Conservation (phyloP, 129 eudicot species). For the carrot (Daucus carota) region DNA sequence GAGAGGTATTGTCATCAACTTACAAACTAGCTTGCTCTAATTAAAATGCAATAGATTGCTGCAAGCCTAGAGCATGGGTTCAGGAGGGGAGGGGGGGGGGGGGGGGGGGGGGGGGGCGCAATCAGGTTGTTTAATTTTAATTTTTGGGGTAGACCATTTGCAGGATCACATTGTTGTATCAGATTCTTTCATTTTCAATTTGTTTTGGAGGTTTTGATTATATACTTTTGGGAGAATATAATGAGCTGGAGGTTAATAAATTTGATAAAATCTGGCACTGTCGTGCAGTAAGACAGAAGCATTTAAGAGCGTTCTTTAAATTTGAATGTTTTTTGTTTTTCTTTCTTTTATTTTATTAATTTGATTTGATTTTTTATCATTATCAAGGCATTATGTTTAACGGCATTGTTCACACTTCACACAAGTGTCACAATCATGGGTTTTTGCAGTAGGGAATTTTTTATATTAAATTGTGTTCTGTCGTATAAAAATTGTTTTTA, state of each 20-base stretch:
- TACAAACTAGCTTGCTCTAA: background rate
- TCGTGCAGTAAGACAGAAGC: background rate
- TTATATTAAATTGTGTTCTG: background rate
- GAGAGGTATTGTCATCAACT: constrained; percentile 50
- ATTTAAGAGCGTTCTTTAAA: background rate
- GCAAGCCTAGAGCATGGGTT: constrained; percentile 4
- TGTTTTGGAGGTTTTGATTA: background rate
- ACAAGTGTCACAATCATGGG: background rate
- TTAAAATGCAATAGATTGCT: background rate
- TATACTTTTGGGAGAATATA: background rate
- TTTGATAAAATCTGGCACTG: background rate
- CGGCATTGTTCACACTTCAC: background rate
- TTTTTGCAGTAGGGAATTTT: background rate
- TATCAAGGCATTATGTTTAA: background rate
- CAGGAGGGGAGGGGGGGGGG: background rate
- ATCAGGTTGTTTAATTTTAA: background rate
- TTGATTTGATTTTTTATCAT: background rate
- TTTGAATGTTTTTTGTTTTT: background rate
- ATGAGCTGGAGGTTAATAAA: background rate
- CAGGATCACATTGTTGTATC: background rate
- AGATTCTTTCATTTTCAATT: background rate
- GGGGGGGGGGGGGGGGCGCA: too few relatives aligned
- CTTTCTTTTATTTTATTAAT: background rate
- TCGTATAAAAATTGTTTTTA: background rate
- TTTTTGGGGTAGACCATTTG: background rate